Evolutionary conservation across 805 yeast species (phyloP), one percentile per base, ranked within the genome.

Genomic region (Starmerella bombi): DNA sequence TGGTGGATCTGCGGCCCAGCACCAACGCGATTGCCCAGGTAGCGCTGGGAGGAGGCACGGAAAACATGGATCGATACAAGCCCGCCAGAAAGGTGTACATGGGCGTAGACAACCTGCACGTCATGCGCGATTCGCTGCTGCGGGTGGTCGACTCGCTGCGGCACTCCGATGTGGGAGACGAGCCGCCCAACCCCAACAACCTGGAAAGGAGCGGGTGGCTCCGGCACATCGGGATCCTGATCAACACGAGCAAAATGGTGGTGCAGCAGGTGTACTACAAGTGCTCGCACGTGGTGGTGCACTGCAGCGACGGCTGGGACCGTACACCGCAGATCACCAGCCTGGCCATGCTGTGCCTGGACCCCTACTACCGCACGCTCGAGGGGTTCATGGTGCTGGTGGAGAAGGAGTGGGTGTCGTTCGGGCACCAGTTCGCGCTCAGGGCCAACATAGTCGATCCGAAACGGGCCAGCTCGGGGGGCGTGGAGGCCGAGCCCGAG

Each of bases 261-360:
- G 74, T 80, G 20, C 79, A 83, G 54, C 80, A 88, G n/a, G 70
- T 91, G 18, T 81, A 82, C 40, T 72, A 78, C 51, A 83, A 84
- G 58, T 74, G 77, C 46, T 80, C 91, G 16, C 93, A 88, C 57
- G 69, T 88, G 3, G 57, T 91, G 8, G 71, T 91, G 5, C 98
- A 91, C 62, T 91, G 98, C 58, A 84, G 96, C 1, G 98, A 91
- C 63, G 98, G 98, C 1, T 91, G 98, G 98, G 98, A 91, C 57
- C 66, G 98, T 43, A 91, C 98, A 0, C 75, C 96, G 0, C 97
- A 91, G 56, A 72, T 86, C 1, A 70, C 85, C 5, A 78, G 94
- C 2, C 62, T 91, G 45, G 73, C 86, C 19, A 88, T 88, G 59
- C 61, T 91, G 4, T 82, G 94, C 54, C 64, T 86, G 7, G 97